phyloP scores from a whole-genome alignment of 2,329 filamentous ascomycete species.

The Talaromyces verruculosus region DNA sequence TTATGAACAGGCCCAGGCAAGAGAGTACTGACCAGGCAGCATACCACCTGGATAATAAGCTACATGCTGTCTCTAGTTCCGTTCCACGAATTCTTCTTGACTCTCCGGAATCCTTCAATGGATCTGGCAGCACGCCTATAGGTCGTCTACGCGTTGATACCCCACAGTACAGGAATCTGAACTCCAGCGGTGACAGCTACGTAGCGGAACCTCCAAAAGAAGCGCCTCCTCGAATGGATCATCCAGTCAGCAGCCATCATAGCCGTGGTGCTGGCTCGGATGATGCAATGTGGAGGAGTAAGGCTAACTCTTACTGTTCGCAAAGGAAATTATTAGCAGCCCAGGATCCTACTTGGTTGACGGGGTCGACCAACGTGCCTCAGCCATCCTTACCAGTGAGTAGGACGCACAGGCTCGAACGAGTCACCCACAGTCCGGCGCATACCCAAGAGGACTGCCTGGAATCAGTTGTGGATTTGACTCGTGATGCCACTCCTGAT shows the following conservation, averaged over 20 bases:
- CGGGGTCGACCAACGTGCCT: not conserved
- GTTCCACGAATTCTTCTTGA: constrained; percentile 10
- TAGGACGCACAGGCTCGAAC: constrained; percentile 1
- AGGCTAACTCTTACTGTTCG: constrained; percentile 25
- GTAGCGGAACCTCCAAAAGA: constrained; percentile 23
- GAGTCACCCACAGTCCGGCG: constrained; percentile 4
- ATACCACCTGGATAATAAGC: not conserved
- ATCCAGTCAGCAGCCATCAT: constrained; percentile 8
- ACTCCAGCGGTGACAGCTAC: constrained; percentile 26
- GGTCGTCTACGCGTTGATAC: constrained; percentile 22
- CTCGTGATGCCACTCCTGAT: constrained; percentile 3
- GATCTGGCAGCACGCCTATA: constrained; percentile 20
- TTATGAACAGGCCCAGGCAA: constrained; percentile 10
- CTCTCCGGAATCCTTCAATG: constrained; percentile 20
- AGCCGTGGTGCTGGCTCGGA: constrained; percentile 12
- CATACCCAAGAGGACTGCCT: not conserved
- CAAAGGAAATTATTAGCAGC: constrained; percentile 31
- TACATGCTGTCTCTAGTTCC: not conserved
- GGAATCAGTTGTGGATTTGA: constrained; percentile 1
- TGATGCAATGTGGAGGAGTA: constrained; percentile 24
- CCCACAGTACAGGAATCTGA: constrained; percentile 21
- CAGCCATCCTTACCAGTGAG: constrained; percentile 4
- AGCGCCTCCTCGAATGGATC: constrained; percentile 18
- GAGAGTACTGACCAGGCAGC: constrained; percentile 20
- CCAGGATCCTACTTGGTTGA: constrained; percentile 32